These are phyloP conservation scores for Paraphoma chrysanthemicola DNA, from an alignment of 2,329 filamentous ascomycete species.

Conservation along the genomic window DNA sequence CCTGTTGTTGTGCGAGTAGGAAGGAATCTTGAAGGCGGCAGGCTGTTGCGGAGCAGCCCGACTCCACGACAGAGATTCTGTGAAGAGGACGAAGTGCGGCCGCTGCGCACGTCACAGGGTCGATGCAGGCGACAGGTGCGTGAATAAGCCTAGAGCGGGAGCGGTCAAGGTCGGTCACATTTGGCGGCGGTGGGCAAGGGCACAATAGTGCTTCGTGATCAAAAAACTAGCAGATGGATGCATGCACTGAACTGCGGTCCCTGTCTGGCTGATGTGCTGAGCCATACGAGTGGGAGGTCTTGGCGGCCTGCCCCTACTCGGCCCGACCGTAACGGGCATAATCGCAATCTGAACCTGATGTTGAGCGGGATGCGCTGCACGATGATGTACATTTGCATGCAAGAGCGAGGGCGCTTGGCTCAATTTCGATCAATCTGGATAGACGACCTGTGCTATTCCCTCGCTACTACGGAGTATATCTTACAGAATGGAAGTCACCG, in stretches of 20 bases:
- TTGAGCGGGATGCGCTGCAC: conserved; percentile 8
- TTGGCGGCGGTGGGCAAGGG: conserved; percentile 32
- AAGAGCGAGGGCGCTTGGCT: not conserved
- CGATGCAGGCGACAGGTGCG: conserved; percentile 25
- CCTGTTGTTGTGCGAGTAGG: conserved; percentile 66
- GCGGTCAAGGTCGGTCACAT: conserved; percentile 47
- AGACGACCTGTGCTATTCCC: not conserved
- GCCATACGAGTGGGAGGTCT: not conserved
- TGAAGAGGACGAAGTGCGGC: conserved; percentile 28
- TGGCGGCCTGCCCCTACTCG: conserved; percentile 7
- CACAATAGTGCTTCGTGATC: conserved; percentile 35
- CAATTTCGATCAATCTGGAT: not conserved
- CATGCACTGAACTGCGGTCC: conserved; percentile 18
- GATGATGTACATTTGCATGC: conserved; percentile 13
- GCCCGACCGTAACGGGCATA: conserved; percentile 9
- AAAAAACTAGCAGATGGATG: conserved; percentile 26
- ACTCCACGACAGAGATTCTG: conserved; percentile 37
- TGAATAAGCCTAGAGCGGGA: conserved; percentile 25
- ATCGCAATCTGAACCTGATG: conserved; percentile 1
- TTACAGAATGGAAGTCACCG: not conserved
- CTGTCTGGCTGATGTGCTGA: conserved; percentile 8
- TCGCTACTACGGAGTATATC: not conserved
- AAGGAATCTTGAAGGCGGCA: conserved; percentile 79
- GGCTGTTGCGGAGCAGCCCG: conserved; percentile 66
- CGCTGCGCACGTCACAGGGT: conserved; percentile 42